Base-by-base conservation (phyloP, 495 filamentous ascomycete species). In the Neurospora sp. region DNA sequence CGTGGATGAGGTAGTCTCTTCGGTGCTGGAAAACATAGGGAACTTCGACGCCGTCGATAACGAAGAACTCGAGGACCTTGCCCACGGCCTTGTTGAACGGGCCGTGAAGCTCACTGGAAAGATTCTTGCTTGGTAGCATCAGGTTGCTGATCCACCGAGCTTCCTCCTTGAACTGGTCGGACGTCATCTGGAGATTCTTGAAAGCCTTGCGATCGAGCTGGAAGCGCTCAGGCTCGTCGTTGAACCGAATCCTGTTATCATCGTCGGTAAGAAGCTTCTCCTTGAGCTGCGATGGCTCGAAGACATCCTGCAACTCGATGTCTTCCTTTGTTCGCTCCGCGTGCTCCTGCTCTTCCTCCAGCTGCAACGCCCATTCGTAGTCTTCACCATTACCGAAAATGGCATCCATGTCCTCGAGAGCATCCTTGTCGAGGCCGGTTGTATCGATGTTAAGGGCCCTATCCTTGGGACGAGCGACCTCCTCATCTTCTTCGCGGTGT, bases 21-120 rank as follows among this genome's bases (percentile, higher is more conserved):
- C 96, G 93, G 76, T 99, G 95, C 78, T 98, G 96, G 82, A 97
- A 98, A 75, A 99, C 94, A 79, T 96, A 99, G 0, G 96, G 95
- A 5, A 98, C 94, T 78, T 99, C 96, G 79, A 92, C 93, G 72
- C 96, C 92, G 74, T 98, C 94, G 8, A 93, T 89, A 48, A 95
- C 91, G 78, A 99, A 91, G 76, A 98, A 97, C 77, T 97, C 93
- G 72, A 99, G 85, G n/a, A 98, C 93, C 81, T 96, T 96, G 71
- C 89, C 89, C 69, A 98, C 91, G 2, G 96, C 91, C 75, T 92
- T 91, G 77, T 92, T 91, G 80, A 99, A 97, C 0, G 93, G 93
- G 48, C 90, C 88, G 27, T 90, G 89, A 66, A 97, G 85, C 71
- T 93, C 91, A 27, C 82, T 76, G 7, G 88, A 86, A 16, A 97